phyloP scores from a whole-genome alignment of 202 grass and related monocot species.

The Eragrostis tef region DNA sequence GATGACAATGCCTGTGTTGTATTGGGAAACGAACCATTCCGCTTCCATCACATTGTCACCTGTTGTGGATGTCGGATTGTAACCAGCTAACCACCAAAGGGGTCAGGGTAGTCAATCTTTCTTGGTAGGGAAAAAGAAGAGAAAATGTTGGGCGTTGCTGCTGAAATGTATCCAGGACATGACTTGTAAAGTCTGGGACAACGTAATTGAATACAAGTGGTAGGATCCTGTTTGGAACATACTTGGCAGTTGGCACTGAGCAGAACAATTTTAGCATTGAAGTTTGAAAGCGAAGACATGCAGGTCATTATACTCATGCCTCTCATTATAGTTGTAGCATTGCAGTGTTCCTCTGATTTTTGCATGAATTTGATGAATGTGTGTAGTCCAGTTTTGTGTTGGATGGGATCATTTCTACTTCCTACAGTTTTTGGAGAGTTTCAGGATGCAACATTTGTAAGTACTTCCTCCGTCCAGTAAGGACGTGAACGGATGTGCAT shows the following conservation, averaged over 20 bases:
- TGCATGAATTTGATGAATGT: neutral
- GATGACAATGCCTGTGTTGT: neutral
- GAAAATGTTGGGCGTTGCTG: neutral
- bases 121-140: neutral
- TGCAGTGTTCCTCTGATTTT: neutral
- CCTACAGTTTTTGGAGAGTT: too few species aligned
- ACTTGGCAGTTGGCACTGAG: neutral
- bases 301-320: too few species aligned
- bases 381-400: neutral
- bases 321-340: neutral
- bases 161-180: constrained; percentile 23
- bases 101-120: constrained; percentile 29
- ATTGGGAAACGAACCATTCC: constrained; percentile 3
- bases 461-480: too few species aligned
- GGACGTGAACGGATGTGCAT: too few species aligned
- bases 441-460: too few species aligned
- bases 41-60: constrained; percentile 26
- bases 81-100: constrained; percentile 20
- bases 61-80: constrained; percentile 34
- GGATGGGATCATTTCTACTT: neutral
- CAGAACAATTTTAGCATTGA: neutral
- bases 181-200: constrained; percentile 43
- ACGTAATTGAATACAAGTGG: constrained; percentile 28
- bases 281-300: too few species aligned
- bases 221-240: constrained; percentile 21